Base-by-base conservation (phyloP, 768 basidiomycete genomes). In the Russula lepida region DNA sequence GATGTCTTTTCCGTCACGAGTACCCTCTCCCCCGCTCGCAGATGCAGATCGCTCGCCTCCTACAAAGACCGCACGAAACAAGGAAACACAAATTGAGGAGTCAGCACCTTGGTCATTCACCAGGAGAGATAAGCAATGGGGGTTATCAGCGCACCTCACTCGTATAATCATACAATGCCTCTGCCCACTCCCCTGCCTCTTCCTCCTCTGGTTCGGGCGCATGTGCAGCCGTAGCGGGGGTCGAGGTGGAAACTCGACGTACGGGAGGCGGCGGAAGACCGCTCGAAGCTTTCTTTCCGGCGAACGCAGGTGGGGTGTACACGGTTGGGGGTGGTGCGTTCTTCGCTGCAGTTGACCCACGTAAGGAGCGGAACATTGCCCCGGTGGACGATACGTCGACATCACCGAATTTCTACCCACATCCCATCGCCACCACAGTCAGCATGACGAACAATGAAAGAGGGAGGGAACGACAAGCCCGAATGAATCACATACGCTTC, bases 131-230 rank as follows among this genome's bases (percentile, higher is more conserved):
- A 19, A 50, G 62, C 4, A 23, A 7, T 19, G 30, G 5, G 19
- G 49, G 21, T 9, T 11, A 35, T 23, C 13, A 6, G 64, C 73
- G 43, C 65, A 89, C 89, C 67, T 75, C 74, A 54, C 88, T 84
- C 46, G 74, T 74, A 74, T 88, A 92, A 62, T 88, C 88, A 68
- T 91, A 92, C 71, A 89, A 66, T 5, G 77, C 89, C 67, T 90
- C 84, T 17, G 82, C 88, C 89, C 89, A 92, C 63, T 88, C 85
- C 4, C 86, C 88, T 35, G 73, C 70, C 48, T 76, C 35, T 37
- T 59, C 58, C 30, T 46, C 51, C 15, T 60, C 62, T 6, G 46
- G 62, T 15, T 64, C 58, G 13, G 62, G 59, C 39, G 9, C 46
- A 21, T n/a, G 56, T 23, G 49, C 33, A 37, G 41, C 35, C 4